A percentile compares a stretch with the other conserved stretches of the same genome.
Conservation (phyloP, 169 alveolate species). For the Plasmodium inui region DNA sequence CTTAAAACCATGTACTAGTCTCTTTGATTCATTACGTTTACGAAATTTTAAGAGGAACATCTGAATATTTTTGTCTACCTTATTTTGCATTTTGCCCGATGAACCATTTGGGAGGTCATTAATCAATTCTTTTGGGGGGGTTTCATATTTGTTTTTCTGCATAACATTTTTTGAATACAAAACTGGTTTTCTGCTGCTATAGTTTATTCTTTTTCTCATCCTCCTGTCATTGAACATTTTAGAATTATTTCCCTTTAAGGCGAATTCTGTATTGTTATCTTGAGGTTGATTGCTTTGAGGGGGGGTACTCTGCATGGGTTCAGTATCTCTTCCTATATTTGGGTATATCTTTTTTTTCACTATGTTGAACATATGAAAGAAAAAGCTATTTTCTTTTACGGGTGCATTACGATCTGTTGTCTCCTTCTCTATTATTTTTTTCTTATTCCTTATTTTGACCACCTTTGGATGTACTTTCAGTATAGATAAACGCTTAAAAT, state of each 20-base stretch:
- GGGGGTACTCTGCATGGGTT: background rate
- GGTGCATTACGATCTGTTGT: background rate
- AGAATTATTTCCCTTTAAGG: constrained; percentile 4
- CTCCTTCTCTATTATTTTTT: constrained; percentile 11
- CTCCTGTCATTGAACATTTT: constrained; percentile 28
- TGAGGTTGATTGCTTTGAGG: background rate
- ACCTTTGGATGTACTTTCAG: constrained; percentile 6
- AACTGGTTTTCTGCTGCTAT: constrained; percentile 16
- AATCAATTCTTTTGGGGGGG: background rate
- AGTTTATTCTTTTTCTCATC: constrained; percentile 22
- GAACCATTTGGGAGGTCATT: background rate
- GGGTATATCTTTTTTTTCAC: constrained; percentile 47
- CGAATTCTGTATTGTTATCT: constrained; percentile 4
- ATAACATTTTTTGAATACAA: constrained; percentile 20
- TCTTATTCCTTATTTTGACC: constrained; percentile 20
- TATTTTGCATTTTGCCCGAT: background rate
- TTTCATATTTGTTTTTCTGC: constrained; percentile 15
- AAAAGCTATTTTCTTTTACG: constrained; percentile 45
- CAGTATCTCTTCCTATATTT: constrained; percentile 27
- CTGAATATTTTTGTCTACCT: background rate
- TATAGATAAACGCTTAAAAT: constrained; percentile 38
- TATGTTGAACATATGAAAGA: constrained; percentile 41
- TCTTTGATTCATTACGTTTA: background rate
- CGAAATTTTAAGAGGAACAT: background rate
- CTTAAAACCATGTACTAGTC: background rate